Base-by-base conservation (phyloP, 192 early-diverging fungal species). In the Podila epigama region DNA sequence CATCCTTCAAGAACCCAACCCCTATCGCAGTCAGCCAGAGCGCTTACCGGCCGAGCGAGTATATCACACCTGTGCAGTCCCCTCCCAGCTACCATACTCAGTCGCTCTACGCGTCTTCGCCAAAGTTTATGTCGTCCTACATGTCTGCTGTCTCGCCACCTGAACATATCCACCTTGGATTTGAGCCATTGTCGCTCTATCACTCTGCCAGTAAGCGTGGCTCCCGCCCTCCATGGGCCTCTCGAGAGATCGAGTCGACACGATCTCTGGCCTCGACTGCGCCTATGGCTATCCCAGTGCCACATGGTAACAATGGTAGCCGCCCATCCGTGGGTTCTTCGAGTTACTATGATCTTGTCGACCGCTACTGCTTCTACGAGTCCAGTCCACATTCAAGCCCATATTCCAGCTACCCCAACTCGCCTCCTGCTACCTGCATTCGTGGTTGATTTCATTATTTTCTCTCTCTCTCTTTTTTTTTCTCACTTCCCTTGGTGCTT, bases 331-430 rank as follows among this genome's bases (percentile, higher is more conserved):
- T 80, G n/a, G 79, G 80, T 25, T 88, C 86, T 6, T 60, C 77
- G 6, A 80, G 79, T 15, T 88, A 88, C 61, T 70, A 66, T 66
- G 84, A 84, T 52, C 60, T 87, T 37, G 83, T 87, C 16, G 81
- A 84, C 39, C 82, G 82, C 65, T 87, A 87, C 67, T 87, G 86
- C 59, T 87, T 87, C 53, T 87, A 84, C 44, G 53, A 66, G 53
- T 75, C 81, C 2, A 80, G 77, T 42, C 81, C 67, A 4, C 60
- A 54, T 32, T 20, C 41, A 18, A 66, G 64, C 64, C 60, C 66
- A 5, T 68, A 68, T 22, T 63, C 73, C 18, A 68, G 73, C 60
- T 77, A 77, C 60, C 66, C 73, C 16, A 77, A 52, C 66, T 77
- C 72, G n/a, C 72, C 72, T 35, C 41, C 73, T 36, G 33, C 65